Evolutionary conservation across 306 rosid species (phyloP), one percentile per base, ranked within the genome.

Genomic region (Prunus armeniaca): DNA sequence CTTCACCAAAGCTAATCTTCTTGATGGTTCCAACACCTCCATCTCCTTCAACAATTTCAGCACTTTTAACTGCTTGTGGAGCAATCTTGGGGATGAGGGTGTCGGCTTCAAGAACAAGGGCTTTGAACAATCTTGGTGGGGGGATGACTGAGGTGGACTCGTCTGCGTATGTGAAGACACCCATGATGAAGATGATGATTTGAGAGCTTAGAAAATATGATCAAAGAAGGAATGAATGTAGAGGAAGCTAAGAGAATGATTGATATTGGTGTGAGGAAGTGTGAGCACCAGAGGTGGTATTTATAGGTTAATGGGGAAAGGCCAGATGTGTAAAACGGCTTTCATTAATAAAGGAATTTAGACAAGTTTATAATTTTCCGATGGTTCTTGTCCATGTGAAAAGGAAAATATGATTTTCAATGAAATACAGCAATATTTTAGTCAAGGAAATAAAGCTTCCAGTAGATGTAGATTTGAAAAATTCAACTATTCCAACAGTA

Each of bases 21-120:
- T 73, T 82, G 63, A 86, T 80, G 73, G 87, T 68, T 84, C 91
- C 93, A 14, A 84, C 81, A 0, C 86, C 89, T 7, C 91, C 89
- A 79, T 87, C 49, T 51, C 88, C 88, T 71, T 83, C 78, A n/a
- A 87, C 3, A 30, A 54, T 65, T 70, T 89, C 87, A 0, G 19
- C 30, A 34, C 45, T 71, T 50, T 75, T 3, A 12, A 78, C 30
- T 49, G 83, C 68, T 1, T 69, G 25, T 2, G 84, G 76, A 0
- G 76, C 43, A 71, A 80, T 54, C 72, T 85, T 83, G 1, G 88
- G 86, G 75, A 89, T 68, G 69, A 89, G 81, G 75, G 72, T 78
- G 24, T 81, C 86, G 7, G 73, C 67, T 30, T 85, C 85, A 12
- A 77, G 72, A 1, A 77, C 74, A 27, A 82, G 66, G 45, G 87